Evolutionary conservation across 139 green algal genomes (phyloP).

Genomic region (Gonium pectorale): DNA sequence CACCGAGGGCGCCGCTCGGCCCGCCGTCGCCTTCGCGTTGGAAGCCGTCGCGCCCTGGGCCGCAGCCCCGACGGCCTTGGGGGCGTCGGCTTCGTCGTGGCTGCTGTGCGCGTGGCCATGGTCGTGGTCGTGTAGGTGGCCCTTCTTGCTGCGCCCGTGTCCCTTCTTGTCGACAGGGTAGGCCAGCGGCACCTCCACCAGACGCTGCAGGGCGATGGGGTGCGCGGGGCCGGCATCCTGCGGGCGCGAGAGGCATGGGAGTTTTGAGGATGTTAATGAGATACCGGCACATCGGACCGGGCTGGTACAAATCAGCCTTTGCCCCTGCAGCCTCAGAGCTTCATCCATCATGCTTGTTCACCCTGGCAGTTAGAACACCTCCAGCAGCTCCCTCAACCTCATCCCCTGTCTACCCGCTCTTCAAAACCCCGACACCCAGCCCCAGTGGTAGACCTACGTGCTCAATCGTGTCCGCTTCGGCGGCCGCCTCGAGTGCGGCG

Average conservation of each 20-base stretch:
- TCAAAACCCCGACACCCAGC: too few species aligned
- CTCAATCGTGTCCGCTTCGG: constrained; percentile 4
- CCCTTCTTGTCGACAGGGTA: background rate
- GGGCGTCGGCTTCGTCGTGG: background rate
- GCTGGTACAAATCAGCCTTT: too few species aligned
- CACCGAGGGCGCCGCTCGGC: too few species aligned
- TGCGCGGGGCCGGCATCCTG: background rate
- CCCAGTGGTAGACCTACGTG: constrained; percentile 6
- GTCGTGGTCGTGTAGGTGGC: constrained; percentile 2
- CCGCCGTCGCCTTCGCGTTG: too few species aligned
- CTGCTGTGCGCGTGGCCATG: constrained; percentile 4
- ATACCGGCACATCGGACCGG: too few species aligned
- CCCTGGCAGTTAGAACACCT: too few species aligned
- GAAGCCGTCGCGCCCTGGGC: too few species aligned
- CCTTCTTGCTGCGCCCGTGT: constrained; percentile 20
- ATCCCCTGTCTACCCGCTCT: background rate
- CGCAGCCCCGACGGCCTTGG: too few species aligned
- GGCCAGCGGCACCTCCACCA: constrained; percentile 12
- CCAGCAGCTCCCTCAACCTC: too few species aligned
- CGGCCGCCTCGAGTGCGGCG: constrained; percentile 10
- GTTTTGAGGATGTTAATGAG: background rate
- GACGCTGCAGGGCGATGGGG: constrained; percentile 7
- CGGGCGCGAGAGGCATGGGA: background rate
- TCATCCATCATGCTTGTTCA: too few species aligned
- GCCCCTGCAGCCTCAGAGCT: too few species aligned